Evolutionary conservation across 139 green algal genomes (phyloP), one percentile per base, ranked within the genome.

Genomic region (Chlamydomonas urium): DNA sequence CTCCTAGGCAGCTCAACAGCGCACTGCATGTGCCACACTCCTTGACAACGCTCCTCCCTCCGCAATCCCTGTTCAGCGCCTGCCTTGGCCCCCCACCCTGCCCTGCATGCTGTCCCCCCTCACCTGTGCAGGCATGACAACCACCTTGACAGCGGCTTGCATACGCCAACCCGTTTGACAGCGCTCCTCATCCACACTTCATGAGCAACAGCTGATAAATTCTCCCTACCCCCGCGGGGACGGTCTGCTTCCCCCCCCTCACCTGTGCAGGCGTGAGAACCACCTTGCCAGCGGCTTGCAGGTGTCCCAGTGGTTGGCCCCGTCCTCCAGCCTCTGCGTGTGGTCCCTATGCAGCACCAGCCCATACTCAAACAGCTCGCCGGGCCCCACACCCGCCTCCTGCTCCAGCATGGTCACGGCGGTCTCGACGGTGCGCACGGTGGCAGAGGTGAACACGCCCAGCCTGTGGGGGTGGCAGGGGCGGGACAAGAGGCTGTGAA

Each of bases 371-470:
- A 82, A 82, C 37, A 82, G 66, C n/a, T 24, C 33, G 0, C 34
- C 17, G 17, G 24, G 21, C 19, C n/a, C 17, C 6, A 36, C 48
- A 23, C 75, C 75, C 14, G 70, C 75, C 10, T 38, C 71, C 31
- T 42, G 47, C 48, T 82, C 76, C 47, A 82, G 66, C 76, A 67
- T 60, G 28, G 66, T 14, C n/a, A 57, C 34, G 1, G 58, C 76
- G 6, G 31, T 65, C 24, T 28, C 23, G 26, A 71, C 71, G 3
- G 76, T 82, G 26, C 66, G 66, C n/a, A 76, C 14, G 0, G 71
- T 82, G 37, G 71, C 61, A 21, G 65, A 76, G 3, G 76, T 79
- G 71, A 76, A 82, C 47, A 82, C 73, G 33, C 76, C 76, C 53
- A 81, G 58, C 56, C 76, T 81, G 59, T 3, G 8, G 24, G 24